Base-by-base conservation (phyloP, 176 grass and related monocot species). In the Tillandsia leiboldiana region DNA sequence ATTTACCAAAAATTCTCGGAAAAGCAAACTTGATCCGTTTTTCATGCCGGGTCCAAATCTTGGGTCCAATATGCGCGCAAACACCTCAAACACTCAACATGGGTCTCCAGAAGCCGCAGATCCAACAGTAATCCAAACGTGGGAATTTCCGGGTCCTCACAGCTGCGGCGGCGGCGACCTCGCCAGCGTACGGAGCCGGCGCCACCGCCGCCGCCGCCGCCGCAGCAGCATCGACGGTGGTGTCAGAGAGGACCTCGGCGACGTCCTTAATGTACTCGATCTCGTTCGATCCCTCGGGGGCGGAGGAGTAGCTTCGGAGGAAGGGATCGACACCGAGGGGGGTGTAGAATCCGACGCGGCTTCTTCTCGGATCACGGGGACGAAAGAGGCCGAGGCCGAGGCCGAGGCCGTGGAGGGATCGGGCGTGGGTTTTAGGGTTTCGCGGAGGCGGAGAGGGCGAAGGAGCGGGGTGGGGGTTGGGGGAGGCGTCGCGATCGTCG, bases 111-210 rank as follows among this genome's bases (percentile, higher is more conserved):
- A n/a, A n/a, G n/a, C n/a, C n/a, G n/a, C n/a, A n/a, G n/a, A n/a
- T n/a, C n/a, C n/a, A n/a, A n/a, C n/a, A n/a, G n/a, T n/a, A n/a
- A n/a, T n/a, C n/a, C n/a, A n/a, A n/a, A n/a, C n/a, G n/a, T n/a
- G n/a, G n/a, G n/a, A n/a, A n/a, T n/a, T n/a, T n/a, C n/a, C n/a
- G n/a, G n/a, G n/a, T n/a, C n/a, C n/a, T n/a, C n/a, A n/a, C n/a
- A n/a, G 72, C 84, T 8, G 94, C 94, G 18, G 94, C 94, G 1
- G 94, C 89, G 2, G 94, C 87, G 15, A 97, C 94, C 77, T 97
- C 94, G 11, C 93, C 94, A 7, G 86, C 83, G 70, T 90, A 92
- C 29, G 94, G 77, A 49, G 77, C 79, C 71, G 93, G 89, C 3
- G 73, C 70, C 9, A 79, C 57, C 9, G 49, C 57, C 11, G 65